Evolutionary conservation across 305 asterid genomes (phyloP).

Genomic region (Nicotiana rustica): DNA sequence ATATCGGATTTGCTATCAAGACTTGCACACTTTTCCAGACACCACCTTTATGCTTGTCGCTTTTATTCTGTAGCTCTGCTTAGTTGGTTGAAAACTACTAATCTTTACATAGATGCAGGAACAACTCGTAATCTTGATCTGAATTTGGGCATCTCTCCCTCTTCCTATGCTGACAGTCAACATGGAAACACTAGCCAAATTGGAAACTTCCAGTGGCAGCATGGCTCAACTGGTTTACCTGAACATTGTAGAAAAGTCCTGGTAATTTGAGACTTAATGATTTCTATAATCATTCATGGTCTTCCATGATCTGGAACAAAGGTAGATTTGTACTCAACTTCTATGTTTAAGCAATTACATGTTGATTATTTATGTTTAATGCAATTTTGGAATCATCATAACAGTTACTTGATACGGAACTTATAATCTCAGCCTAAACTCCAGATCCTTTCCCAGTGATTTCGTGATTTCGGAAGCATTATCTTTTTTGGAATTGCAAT

Average conservation of each 20-base stretch:
- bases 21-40: neutral
- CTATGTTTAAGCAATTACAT: neutral
- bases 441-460: too few relatives aligned
- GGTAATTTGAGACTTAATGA: constrained; percentile 51
- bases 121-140: constrained; percentile 59
- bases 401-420: too few relatives aligned
- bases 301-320: neutral
- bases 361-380: neutral
- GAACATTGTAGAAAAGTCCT: constrained; percentile 43
- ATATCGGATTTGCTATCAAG: constrained; percentile 51
- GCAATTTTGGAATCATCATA: too few relatives aligned
- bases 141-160: constrained; percentile 72
- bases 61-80: neutral
- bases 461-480: too few relatives aligned
- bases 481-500: too few relatives aligned
- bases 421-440: too few relatives aligned
- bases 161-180: constrained; percentile 43
- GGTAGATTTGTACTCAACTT: neutral
- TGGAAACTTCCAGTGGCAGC: constrained; percentile 44
- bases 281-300: neutral
- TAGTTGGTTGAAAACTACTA: constrained; percentile 8
- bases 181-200: constrained; percentile 24
- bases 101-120: constrained; percentile 43
- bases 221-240: constrained; percentile 45
- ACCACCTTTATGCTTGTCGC: neutral